Evolutionary conservation across 257 asterid species (phyloP).

Genomic region (Salvia hispanica): DNA sequence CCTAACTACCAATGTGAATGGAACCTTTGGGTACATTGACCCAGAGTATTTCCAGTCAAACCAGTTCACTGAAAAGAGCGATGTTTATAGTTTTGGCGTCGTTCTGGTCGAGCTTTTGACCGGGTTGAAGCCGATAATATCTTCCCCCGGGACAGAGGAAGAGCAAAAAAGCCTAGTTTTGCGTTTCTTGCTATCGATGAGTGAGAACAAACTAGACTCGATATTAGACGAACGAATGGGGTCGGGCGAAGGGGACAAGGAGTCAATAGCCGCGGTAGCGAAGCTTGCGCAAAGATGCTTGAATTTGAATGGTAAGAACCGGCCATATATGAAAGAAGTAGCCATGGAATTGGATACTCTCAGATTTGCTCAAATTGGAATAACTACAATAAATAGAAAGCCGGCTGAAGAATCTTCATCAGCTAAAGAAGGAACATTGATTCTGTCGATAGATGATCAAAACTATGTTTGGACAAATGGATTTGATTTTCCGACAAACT

Average conservation of each 20-base stretch:
- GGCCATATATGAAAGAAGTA: slow-evolving; percentile 39
- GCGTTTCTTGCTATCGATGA: slow-evolving; percentile 8
- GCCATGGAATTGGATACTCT: slow-evolving; percentile 31
- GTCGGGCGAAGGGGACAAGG: slow-evolving; percentile 12
- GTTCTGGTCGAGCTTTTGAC: slow-evolving; percentile 37
- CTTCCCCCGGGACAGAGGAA: neutral
- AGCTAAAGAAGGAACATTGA: neutral
- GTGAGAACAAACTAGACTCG: neutral
- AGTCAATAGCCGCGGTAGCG: slow-evolving; percentile 31
- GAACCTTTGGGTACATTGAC: slow-evolving; percentile 41
- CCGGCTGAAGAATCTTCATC: neutral
- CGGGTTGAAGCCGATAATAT: slow-evolving; percentile 24
- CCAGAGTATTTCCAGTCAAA: slow-evolving; percentile 37
- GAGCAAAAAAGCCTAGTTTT: slow-evolving; percentile 12
- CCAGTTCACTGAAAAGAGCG: slow-evolving; percentile 37
- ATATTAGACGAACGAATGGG: slow-evolving; percentile 28
- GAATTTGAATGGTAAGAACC: slow-evolving; percentile 32
- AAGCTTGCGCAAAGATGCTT: slow-evolving; percentile 34
- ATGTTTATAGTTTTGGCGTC: slow-evolving; percentile 37
- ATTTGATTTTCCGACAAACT: slow-evolving; percentile 6
- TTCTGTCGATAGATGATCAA: neutral
- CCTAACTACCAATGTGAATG: slow-evolving; percentile 34
- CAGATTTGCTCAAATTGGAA: slow-evolving; percentile 18
- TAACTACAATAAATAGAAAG: neutral
- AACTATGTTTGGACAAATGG: neutral